Percentiles rank a stretch among this genome's conserved stretches.
These are phyloP conservation scores for Leptographium galeiforme DNA, from an alignment of 2,329 filamentous ascomycete genomes.

Conservation along the genomic window DNA sequence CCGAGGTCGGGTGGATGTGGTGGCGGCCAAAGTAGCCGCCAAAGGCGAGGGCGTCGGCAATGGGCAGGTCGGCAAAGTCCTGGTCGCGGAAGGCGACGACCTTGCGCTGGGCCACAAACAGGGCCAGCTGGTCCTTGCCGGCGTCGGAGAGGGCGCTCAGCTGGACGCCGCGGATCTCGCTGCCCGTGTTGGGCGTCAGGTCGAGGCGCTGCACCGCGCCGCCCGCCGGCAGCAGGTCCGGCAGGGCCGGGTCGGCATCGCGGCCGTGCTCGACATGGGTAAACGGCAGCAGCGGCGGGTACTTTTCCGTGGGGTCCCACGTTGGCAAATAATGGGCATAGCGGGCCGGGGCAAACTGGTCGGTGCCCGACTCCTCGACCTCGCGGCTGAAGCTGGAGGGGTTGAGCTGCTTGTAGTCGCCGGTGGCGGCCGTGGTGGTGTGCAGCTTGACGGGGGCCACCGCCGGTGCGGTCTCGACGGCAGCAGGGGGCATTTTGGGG, in stretches of 20 bases:
- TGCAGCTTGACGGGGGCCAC: conserved; percentile 15
- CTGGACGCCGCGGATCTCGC: conserved; percentile 54
- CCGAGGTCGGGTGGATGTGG: conserved; percentile 61
- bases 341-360: conserved; percentile 14
- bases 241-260: conserved; percentile 49
- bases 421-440: conserved; percentile 22
- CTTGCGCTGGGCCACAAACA: conserved; percentile 55
- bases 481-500: not conserved
- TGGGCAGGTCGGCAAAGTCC: conserved; percentile 49
- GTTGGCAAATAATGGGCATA: conserved; percentile 54
- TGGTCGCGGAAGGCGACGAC: conserved; percentile 60
- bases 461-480: conserved; percentile 12
- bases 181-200: conserved; percentile 54
- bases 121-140: conserved; percentile 56
- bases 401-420: conserved; percentile 14
- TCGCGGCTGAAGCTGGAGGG: conserved; percentile 7
- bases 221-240: conserved; percentile 44
- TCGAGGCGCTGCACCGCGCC: conserved; percentile 33
- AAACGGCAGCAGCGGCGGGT: conserved; percentile 49
- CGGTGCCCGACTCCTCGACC: conserved; percentile 11
- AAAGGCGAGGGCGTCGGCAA: conserved; percentile 49
- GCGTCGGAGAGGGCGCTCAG: conserved; percentile 46
- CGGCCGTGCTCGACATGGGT: conserved; percentile 57
- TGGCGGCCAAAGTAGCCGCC: conserved; percentile 47
- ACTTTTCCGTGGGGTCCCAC: conserved; percentile 45